Evolutionary conservation across 148 eudicot species (phyloP), one percentile per base, ranked within the genome.

Genomic region (Dysphania ambrosioides): DNA sequence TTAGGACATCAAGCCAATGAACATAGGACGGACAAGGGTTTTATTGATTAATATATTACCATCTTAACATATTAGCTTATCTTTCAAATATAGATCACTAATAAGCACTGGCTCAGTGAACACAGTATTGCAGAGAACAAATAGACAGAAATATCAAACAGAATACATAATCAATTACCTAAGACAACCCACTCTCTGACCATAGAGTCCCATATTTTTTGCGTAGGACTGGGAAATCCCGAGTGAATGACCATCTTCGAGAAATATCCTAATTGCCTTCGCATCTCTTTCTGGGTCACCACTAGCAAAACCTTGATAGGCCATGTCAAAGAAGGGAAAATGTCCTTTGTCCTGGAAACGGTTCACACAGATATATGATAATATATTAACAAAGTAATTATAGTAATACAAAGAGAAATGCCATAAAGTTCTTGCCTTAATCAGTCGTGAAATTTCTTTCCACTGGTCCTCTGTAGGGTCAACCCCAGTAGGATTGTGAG

Each of bases 401-500:
- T 26, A 42, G 71, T 29, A 64, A 58, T 36, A 30, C 32, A 68
- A 31, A 47, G 53, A 49, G 3, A 31, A 15, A 26, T 32, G n/a
- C n/a, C 38, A 64, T 27, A 35, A 56, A 64, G 11, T 44, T 24
- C 60, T 68, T 76, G 84, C 99, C 97, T 95, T 95, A 58, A 96
- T 80, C 74, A 85, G 86, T 57, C 90, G 58, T 16, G 97, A 92
- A 79, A 96, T 96, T 82, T 92, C 97, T 77, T 68, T 87, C 99
- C 99, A 96, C 75, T 96, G 93, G 80, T 90, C 97, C 80, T 86
- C 94, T 10, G 99, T 77, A 53, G 99, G 99, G 81, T 96, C 99
- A 56, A 96, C 99, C 78, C 99, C 99, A 77, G 99, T 92, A 55
- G 99, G 99, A 77, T 96, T 96, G 85, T 96, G 99, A 70, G 99